Percentiles rank a stretch among this genome's conserved stretches.
These are phyloP conservation scores for Boletus hoseneyae DNA, from an alignment of 1,284 basidiomycete genomes.

Conservation along the genomic window DNA sequence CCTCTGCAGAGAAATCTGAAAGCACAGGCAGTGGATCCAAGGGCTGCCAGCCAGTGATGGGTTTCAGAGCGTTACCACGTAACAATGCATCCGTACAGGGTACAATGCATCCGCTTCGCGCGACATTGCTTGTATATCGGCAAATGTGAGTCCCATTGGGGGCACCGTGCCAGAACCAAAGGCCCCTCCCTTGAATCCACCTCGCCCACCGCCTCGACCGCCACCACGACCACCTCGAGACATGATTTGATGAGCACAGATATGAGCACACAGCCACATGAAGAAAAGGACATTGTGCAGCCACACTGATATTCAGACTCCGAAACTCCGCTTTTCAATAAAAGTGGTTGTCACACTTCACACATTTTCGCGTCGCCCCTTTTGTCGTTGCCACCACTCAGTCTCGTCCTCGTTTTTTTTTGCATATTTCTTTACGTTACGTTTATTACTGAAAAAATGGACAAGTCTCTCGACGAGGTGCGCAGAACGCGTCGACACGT, in stretches of 20 bases:
- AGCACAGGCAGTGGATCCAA: slow-evolving; percentile 61
- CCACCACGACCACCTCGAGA: slow-evolving; percentile 54
- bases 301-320: slow-evolving; percentile 17
- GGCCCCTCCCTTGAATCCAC: slow-evolving; percentile 53
- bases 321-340: slow-evolving; percentile 29
- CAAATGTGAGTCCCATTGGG: slow-evolving; percentile 76
- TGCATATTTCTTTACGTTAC: not conserved
- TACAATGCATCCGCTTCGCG: slow-evolving; percentile 72
- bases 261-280: slow-evolving; percentile 17
- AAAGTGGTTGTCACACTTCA: slow-evolving; percentile 7
- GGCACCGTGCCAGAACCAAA: slow-evolving; percentile 50
- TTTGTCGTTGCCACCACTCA: slow-evolving; percentile 25
- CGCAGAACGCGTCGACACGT: slow-evolving; percentile 25
- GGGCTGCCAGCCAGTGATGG: slow-evolving; percentile 39
- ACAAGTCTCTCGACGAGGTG: slow-evolving; percentile 90
- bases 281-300: not conserved
- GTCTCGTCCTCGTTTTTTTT: not conserved
- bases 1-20: slow-evolving; percentile 58
- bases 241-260: slow-evolving; percentile 37
- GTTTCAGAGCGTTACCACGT: slow-evolving; percentile 17
- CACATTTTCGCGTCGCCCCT: slow-evolving; percentile 25
- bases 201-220: slow-evolving; percentile 53
- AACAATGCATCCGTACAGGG: slow-evolving; percentile 53
- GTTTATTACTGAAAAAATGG: slow-evolving; percentile 47
- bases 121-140: slow-evolving; percentile 71